Percentiles rank a stretch among this genome's conserved stretches.
phyloP scores from a whole-genome alignment of 805 yeast genomes.

The Lipomyces yamanashiensis region DNA sequence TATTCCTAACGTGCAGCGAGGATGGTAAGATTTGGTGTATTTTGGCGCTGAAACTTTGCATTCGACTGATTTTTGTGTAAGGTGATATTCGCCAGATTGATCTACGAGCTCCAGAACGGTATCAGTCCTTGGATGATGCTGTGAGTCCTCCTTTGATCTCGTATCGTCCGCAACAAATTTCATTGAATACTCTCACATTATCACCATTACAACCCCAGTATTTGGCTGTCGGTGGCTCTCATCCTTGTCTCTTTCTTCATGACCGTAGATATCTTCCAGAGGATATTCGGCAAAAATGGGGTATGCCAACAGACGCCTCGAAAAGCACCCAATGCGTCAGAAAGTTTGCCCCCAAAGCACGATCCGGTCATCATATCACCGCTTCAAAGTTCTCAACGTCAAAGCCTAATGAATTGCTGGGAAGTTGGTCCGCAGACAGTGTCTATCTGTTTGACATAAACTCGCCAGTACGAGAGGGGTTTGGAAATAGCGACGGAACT shows the following conservation, averaged over 20 bases:
- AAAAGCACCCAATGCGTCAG: conserved; percentile 35
- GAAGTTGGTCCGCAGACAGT: conserved; percentile 36
- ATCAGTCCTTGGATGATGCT: conserved; percentile 4
- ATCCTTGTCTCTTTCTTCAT: conserved; percentile 30
- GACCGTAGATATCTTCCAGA: conserved; percentile 33
- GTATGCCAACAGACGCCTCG: conserved; percentile 14
- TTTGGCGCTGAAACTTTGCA: background rate
- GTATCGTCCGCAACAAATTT: conserved; percentile 20
- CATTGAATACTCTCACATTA: conserved; percentile 29
- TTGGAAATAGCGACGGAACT: background rate
- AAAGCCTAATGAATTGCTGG: conserved; percentile 33
- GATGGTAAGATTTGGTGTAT: conserved; percentile 19
- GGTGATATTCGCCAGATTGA: conserved; percentile 36
- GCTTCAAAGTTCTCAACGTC: conserved; percentile 29
- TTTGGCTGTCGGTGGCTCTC: conserved; percentile 35
- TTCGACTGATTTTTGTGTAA: background rate
- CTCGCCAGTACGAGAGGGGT: background rate
- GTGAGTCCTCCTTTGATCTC: conserved; percentile 28
- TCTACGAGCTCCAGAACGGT: conserved; percentile 29
- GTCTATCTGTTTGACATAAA: conserved; percentile 33
- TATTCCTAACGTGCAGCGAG: conserved; percentile 34
- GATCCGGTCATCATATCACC: conserved; percentile 26
- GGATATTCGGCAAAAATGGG: conserved; percentile 23
- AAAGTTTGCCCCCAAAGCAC: conserved; percentile 22
- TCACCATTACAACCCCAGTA: conserved; percentile 35